Evolutionary conservation across 805 yeast species (phyloP).

Genomic region (Grigorovia transvaalensis): DNA sequence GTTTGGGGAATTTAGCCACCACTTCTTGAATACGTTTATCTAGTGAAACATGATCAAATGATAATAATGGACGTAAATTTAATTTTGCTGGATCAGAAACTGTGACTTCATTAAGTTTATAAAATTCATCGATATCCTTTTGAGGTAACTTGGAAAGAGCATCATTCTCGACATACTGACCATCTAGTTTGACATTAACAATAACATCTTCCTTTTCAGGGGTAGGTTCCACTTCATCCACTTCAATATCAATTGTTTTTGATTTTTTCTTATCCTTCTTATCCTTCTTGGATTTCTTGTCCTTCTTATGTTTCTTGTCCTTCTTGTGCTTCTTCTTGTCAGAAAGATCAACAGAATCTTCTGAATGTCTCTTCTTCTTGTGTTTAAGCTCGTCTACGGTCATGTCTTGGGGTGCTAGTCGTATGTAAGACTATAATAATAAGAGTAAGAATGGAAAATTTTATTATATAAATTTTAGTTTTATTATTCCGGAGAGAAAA

Average conservation of each 20-base stretch:
- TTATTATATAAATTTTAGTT: too few relatives aligned
- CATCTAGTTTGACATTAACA: slow-evolving; percentile 3
- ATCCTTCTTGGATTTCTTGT: slow-evolving; percentile 25
- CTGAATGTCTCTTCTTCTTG: slow-evolving; percentile 32
- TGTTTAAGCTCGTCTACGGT: slow-evolving; percentile 31
- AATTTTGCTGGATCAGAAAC: slow-evolving; percentile 55
- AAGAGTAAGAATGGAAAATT: neutral
- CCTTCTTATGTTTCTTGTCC: slow-evolving; percentile 15
- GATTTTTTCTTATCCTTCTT: slow-evolving; percentile 31
- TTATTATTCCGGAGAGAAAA: too few relatives aligned
- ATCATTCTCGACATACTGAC: slow-evolving; percentile 32
- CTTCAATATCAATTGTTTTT: slow-evolving; percentile 20
- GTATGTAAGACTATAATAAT: too few relatives aligned
- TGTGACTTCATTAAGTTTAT: slow-evolving; percentile 62
- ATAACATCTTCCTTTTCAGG: slow-evolving; percentile 6
- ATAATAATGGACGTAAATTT: slow-evolving; percentile 56
- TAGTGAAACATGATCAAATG: slow-evolving; percentile 52
- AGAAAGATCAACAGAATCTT: slow-evolving; percentile 22
- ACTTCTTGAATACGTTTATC: slow-evolving; percentile 47
- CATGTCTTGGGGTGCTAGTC: slow-evolving; percentile 1
- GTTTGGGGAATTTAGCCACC: slow-evolving; percentile 67
- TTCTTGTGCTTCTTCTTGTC: slow-evolving; percentile 16
- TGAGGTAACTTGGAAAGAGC: slow-evolving; percentile 36
- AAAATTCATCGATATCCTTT: slow-evolving; percentile 51
- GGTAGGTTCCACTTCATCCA: slow-evolving; percentile 21